phyloP scores from a whole-genome alignment of 345 rosid species.

The Moringa oleifera region DNA sequence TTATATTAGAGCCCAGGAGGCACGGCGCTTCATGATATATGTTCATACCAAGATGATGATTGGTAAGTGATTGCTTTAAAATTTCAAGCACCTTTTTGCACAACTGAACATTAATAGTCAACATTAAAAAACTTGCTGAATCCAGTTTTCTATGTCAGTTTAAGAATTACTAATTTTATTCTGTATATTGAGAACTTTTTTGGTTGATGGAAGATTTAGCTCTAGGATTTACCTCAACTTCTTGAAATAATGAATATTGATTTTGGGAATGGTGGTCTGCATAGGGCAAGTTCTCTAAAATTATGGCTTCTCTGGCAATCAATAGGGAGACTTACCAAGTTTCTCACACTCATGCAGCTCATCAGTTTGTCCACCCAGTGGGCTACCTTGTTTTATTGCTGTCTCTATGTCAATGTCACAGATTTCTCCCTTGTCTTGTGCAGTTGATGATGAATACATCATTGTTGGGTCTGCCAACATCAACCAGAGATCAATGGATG shows the following conservation, averaged over 20 bases:
- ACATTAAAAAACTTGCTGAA: too few species aligned
- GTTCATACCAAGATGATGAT: conserved; percentile 99
- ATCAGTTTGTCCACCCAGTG: too few species aligned
- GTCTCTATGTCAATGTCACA: background rate
- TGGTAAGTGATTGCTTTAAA: conserved; percentile 36
- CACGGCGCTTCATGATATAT: conserved; percentile 96
- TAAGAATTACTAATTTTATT: too few species aligned
- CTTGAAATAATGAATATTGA: too few species aligned
- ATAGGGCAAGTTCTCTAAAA: background rate
- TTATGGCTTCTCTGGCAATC: too few species aligned
- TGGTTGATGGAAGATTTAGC: too few species aligned
- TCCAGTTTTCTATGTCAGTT: too few species aligned
- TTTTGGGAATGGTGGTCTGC: background rate
- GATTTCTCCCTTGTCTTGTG: conserved; percentile 7
- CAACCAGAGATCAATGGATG: conserved; percentile 98
- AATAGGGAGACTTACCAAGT: too few species aligned
- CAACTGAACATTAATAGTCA: background rate
- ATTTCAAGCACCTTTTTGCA: background rate
- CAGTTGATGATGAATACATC: conserved; percentile 98
- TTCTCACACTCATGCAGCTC: too few species aligned
- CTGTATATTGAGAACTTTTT: too few species aligned
- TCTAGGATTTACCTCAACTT: background rate
- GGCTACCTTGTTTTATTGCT: background rate
- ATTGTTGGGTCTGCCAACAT: conserved; percentile 96
- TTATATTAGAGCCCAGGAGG: conserved; percentile 82